phyloP scores from a whole-genome alignment of 106 monocot species.

The Acanthochlamys bracteata region DNA sequence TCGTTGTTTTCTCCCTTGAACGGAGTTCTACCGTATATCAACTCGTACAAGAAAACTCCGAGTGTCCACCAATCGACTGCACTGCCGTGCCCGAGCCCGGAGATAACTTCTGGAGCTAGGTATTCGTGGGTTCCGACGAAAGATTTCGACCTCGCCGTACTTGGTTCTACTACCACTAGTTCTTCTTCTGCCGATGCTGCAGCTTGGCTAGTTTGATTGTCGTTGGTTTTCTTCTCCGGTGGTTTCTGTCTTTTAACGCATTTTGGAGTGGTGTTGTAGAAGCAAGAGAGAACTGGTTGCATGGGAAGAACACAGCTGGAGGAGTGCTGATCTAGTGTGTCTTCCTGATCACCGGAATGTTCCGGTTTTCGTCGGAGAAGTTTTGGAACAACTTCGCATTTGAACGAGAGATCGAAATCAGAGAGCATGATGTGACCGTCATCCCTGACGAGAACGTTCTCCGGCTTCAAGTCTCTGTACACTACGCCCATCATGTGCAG shows the following conservation, averaged over 20 bases:
- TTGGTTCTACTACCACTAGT: constrained; percentile 74
- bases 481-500: constrained; percentile 97
- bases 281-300: constrained; percentile 80
- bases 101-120: constrained; percentile 94
- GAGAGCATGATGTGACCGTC: constrained; percentile 99
- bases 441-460: constrained; percentile 81
- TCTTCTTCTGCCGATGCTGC: not conserved
- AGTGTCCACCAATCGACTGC: constrained; percentile 97
- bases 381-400: constrained; percentile 73
- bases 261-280: constrained; percentile 31
- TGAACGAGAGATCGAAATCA: constrained; percentile 89
- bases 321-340: not conserved
- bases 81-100: constrained; percentile 71
- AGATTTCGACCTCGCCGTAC: constrained; percentile 62
- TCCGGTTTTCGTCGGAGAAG: constrained; percentile 25
- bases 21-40: constrained; percentile 71
- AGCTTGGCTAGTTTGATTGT: too few relatives aligned
- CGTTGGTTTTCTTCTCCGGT: too few relatives aligned
- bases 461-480: constrained; percentile 87
- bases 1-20: constrained; percentile 87
- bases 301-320: constrained; percentile 56
- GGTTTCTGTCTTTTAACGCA: constrained; percentile 3
- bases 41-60: constrained; percentile 85
- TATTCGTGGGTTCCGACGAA: constrained; percentile 96
- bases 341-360: not conserved